Percentiles rank a stretch among this genome's conserved stretches.
Conservation (phyloP, 1,284 basidiomycete species). For the Mycosarcoma maydis region DNA sequence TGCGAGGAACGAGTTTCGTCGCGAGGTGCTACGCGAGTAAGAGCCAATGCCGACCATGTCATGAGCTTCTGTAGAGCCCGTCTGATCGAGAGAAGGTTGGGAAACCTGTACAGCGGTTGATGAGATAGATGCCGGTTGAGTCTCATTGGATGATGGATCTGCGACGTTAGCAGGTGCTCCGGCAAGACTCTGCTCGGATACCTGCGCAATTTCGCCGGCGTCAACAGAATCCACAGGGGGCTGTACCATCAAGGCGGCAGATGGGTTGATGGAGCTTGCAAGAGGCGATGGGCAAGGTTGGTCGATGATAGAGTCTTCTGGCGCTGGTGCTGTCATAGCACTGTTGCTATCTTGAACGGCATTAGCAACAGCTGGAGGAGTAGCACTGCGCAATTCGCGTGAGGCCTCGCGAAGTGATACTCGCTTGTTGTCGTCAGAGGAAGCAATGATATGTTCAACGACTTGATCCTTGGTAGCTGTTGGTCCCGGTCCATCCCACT, state of each 20-base stretch:
- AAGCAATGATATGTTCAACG: slow-evolving; percentile 40
- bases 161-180: neutral
- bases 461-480: slow-evolving; percentile 48
- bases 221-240: neutral
- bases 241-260: slow-evolving; percentile 11
- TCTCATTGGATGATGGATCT: neutral
- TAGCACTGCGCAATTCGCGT: slow-evolving; percentile 5
- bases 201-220: neutral
- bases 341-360: neutral
- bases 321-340: neutral
- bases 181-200: neutral
- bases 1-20: slow-evolving; percentile 51
- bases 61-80: neutral
- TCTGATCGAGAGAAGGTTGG: neutral
- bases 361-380: neutral
- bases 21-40: slow-evolving; percentile 40
- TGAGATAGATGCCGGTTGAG: slow-evolving; percentile 5
- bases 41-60: slow-evolving; percentile 57
- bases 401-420: slow-evolving; percentile 24
- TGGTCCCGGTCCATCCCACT: slow-evolving; percentile 50
- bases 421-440: slow-evolving; percentile 20
- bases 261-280: slow-evolving; percentile 19
- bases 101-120: neutral
- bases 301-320: slow-evolving; percentile 15
- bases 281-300: slow-evolving; percentile 33